Conservation (phyloP, 2,329 filamentous ascomycete genomes). For the Aureobasidium namibiae region DNA sequence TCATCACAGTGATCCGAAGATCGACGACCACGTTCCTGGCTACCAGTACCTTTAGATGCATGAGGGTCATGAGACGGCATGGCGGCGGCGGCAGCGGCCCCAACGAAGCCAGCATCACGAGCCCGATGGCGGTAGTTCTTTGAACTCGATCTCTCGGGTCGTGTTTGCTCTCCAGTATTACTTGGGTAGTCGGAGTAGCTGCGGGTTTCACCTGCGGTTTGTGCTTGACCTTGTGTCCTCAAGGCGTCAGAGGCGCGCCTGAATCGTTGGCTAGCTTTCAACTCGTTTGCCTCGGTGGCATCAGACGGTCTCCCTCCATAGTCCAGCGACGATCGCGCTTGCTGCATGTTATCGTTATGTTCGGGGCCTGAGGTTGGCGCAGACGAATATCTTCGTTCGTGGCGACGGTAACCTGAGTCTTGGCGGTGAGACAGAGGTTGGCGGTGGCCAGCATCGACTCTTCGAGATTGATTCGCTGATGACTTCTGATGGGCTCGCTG, state of each 20-base stretch:
- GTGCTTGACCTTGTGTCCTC: constrained; percentile 1
- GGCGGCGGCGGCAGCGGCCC: constrained; percentile 23
- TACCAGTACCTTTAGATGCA: not conserved
- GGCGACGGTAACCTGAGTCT: not conserved
- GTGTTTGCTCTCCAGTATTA: not conserved
- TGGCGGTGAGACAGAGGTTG: not conserved
- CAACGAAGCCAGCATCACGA: constrained; percentile 26
- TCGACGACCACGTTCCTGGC: not conserved
- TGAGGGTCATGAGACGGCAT: not conserved
- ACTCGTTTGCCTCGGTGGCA: not conserved
- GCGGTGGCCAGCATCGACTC: not conserved
- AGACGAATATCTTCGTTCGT: constrained; percentile 2
- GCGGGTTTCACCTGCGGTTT: not conserved
- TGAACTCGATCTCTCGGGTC: not conserved
- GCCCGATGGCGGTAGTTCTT: constrained; percentile 21
- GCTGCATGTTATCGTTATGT: not conserved
- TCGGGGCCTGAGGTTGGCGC: not conserved
- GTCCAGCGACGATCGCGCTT: not conserved
- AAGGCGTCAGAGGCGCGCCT: constrained; percentile 15
- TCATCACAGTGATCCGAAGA: not conserved
- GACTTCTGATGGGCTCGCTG: constrained; percentile 54
- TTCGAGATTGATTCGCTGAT: constrained; percentile 14
- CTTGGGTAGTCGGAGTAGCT: not conserved
- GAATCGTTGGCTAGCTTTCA: constrained; percentile 11
- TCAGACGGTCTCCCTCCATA: not conserved